Base-by-base conservation (phyloP, 2,329 filamentous ascomycete genomes). In the Periglandula ipomoeae region DNA sequence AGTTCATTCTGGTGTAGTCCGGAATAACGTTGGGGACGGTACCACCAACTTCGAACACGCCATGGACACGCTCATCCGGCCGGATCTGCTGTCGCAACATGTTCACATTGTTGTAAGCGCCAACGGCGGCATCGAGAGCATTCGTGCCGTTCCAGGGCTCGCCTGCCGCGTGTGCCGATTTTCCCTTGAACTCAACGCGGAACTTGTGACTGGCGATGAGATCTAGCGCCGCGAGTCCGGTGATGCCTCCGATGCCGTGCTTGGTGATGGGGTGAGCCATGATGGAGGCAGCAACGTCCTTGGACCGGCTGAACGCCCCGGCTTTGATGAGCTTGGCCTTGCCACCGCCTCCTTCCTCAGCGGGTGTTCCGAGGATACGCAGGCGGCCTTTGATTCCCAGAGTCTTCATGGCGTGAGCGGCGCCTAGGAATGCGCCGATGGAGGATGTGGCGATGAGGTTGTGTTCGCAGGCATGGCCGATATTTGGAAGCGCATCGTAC, bases 381-480 rank as follows among this genome's bases (percentile, higher is more conserved):
- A 71, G 56, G 2, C 67, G 60, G 10, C 69, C 67, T 0, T 62
- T 57, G 3, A 50, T 42, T 2, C 53, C 55, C 1, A 62, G 58
- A 3, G 55, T 39, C 27, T 61, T 57, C 23, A 71, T 55, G 0
- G 63, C 62, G 2, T 58, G 58, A 1, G 62, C 66, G 0, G 61
- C 56, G 10, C 61, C 67, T 11, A 72, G 56, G 40, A 70, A 71
- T 5, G 66, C 61, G 1, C 65, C 66, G 6, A 71, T 53, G 1
- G 64, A 62, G n/a, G 65, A 58, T 0, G 65, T 66, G 10, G 69
- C 64, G 48, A 72, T 71, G 17, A 72, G 59, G 55, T 72, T 72
- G 58, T 72, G 70, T 1, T 70, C 70, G 55, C 70, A 72, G 3
- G 66, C 68, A 35, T 72, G 69, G n/a, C 69, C 69, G 20, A 72